Evolutionary conservation across 306 rosid species (phyloP).

Genomic region (Fragaria iinumae): DNA sequence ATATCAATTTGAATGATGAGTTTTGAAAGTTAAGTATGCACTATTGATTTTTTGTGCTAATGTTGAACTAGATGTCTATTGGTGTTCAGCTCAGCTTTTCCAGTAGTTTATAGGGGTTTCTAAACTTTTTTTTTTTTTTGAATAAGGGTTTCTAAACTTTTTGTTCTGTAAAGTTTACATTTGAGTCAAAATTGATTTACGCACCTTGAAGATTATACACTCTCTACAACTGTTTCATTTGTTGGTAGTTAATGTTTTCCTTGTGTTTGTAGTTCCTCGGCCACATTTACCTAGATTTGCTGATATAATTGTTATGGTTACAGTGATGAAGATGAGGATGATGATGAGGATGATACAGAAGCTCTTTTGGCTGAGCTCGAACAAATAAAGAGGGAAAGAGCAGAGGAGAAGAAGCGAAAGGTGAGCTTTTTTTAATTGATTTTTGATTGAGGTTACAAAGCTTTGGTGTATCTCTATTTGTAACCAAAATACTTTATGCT

Average conservation of each 20-base stretch:
- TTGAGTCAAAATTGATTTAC: not conserved
- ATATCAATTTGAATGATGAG: not conserved
- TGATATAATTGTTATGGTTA: constrained; percentile 1
- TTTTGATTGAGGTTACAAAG: not conserved
- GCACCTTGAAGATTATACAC: not conserved
- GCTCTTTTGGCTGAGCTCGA: constrained; percentile 95
- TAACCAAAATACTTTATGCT: constrained; percentile 16
- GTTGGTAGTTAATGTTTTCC: not conserved
- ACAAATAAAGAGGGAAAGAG: constrained; percentile 95
- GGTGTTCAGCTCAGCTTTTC: not conserved
- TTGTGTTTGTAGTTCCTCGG: not conserved
- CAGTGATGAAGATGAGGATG: constrained; percentile 57
- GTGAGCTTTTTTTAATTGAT: constrained; percentile 35
- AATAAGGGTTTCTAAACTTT: too few species aligned
- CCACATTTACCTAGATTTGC: not conserved
- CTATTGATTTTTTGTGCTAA: not conserved
- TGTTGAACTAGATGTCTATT: not conserved
- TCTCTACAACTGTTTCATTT: not conserved
- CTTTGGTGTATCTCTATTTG: not conserved
- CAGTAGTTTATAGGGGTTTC: not conserved
- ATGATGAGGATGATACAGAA: constrained; percentile 79
- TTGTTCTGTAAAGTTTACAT: not conserved
- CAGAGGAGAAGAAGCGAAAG: constrained; percentile 85
- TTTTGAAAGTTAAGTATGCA: not conserved
- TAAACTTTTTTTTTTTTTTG: too few species aligned